A percentile compares a stretch with the other conserved stretches of the same genome.
Conservation (phyloP, 805 yeast species). For the Teunomyces funiuensis region DNA sequence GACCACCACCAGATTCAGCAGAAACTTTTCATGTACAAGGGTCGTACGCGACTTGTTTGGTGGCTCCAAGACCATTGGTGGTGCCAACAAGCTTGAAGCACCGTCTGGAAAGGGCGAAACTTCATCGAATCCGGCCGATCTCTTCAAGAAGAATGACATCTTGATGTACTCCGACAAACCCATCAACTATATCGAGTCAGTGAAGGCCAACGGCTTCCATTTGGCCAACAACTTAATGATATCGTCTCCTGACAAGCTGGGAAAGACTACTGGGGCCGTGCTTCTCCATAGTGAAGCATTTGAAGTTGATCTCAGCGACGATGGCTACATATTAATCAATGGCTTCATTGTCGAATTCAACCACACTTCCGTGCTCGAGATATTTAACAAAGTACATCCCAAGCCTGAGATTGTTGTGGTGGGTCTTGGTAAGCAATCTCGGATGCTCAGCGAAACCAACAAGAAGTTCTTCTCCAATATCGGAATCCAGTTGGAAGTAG, state of each 20-base stretch:
- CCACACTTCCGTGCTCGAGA: slow-evolving; percentile 37
- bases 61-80: slow-evolving; percentile 22
- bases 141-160: slow-evolving; percentile 44
- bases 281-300: slow-evolving; percentile 59
- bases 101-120: slow-evolving; percentile 41
- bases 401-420: slow-evolving; percentile 74
- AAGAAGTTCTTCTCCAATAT: slow-evolving; percentile 47
- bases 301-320: slow-evolving; percentile 51
- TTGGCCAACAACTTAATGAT: slow-evolving; percentile 55
- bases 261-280: slow-evolving; percentile 45
- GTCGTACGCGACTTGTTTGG: slow-evolving; percentile 24
- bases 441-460: slow-evolving; percentile 62
- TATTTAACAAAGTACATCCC: slow-evolving; percentile 62
- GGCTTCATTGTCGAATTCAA: slow-evolving; percentile 57
- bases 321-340: slow-evolving; percentile 46
- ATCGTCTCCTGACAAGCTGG: slow-evolving; percentile 38
- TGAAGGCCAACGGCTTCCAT: slow-evolving; percentile 55
- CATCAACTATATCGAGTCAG: slow-evolving; percentile 42
- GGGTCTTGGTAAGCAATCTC: slow-evolving; percentile 66
- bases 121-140: slow-evolving; percentile 42
- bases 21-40: background rate
- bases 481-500: slow-evolving; percentile 71
- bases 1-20: background rate
- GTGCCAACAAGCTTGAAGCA: slow-evolving; percentile 16
- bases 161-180: slow-evolving; percentile 44